Conservation (phyloP, 768 basidiomycete genomes). For the Auricularia heimuer region DNA sequence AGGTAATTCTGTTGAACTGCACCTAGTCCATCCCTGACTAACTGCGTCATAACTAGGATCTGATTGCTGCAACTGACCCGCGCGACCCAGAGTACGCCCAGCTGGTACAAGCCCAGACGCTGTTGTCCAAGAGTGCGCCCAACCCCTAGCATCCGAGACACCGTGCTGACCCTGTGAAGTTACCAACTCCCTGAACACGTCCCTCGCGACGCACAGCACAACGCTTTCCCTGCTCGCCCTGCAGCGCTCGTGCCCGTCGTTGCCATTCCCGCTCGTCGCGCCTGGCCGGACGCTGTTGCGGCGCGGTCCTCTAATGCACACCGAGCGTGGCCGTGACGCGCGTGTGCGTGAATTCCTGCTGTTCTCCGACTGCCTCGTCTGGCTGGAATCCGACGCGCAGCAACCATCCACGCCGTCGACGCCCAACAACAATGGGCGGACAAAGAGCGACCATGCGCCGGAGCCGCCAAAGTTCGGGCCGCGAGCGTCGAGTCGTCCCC, state of each 20-base stretch:
- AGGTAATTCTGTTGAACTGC: conserved; percentile 16
- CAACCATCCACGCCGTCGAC: conserved; percentile 14
- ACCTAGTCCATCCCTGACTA: background rate
- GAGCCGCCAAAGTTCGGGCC: conserved; percentile 28
- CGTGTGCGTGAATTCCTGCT: conserved; percentile 64
- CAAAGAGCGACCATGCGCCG: conserved; percentile 29
- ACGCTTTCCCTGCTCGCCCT: conserved; percentile 67
- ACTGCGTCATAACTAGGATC: conserved; percentile 32
- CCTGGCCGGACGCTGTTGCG: conserved; percentile 77
- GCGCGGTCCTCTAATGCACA: conserved; percentile 51
- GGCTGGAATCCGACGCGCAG: conserved; percentile 51
- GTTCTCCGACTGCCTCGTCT: conserved; percentile 73
- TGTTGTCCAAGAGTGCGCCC: conserved; percentile 65
- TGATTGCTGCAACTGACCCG: conserved; percentile 54
- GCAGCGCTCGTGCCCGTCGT: conserved; percentile 64
- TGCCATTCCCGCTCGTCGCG: conserved; percentile 67
- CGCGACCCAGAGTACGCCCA: conserved; percentile 60
- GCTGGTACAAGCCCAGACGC: conserved; percentile 46
- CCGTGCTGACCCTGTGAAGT: conserved; percentile 33
- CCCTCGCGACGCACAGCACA: conserved; percentile 67
- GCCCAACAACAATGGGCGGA: background rate
- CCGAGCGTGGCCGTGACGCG: conserved; percentile 32
- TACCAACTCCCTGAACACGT: conserved; percentile 66
- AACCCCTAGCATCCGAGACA: conserved; percentile 1
- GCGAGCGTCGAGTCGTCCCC: conserved; percentile 43